A percentile compares a stretch with the other conserved stretches of the same genome.
Conservation (phyloP, 371 early-diverging fungal genomes). For the Coemansia sp. region DNA sequence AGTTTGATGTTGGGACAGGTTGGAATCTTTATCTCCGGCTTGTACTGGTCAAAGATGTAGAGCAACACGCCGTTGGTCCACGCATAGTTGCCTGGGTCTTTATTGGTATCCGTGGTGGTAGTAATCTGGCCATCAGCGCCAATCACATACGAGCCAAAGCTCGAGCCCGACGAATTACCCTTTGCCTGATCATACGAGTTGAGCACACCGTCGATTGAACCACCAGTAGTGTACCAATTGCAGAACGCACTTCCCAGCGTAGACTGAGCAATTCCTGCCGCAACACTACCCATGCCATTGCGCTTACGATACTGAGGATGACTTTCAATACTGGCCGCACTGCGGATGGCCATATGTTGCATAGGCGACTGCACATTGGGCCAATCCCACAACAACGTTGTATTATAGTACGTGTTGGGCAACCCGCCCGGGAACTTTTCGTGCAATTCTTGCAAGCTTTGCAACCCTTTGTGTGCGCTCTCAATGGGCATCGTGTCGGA, state of each 20-base stretch:
- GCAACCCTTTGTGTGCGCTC: constrained; percentile 22
- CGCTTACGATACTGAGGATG: background rate
- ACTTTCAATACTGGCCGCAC: constrained; percentile 20
- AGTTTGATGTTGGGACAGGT: constrained; percentile 41
- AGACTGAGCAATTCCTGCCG: constrained; percentile 60
- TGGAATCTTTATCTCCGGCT: constrained; percentile 20
- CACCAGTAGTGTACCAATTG: constrained; percentile 73
- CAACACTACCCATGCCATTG: constrained; percentile 33
- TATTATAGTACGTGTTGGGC: constrained; percentile 62
- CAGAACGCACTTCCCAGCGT: constrained; percentile 65
- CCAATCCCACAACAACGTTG: constrained; percentile 80
- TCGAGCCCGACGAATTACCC: constrained; percentile 10
- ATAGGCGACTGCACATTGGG: constrained; percentile 79
- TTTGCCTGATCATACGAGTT: constrained; percentile 10
- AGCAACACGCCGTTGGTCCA: constrained; percentile 90
- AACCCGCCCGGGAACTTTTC: constrained; percentile 61
- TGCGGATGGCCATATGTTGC: constrained; percentile 58
- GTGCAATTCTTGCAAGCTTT: constrained; percentile 23
- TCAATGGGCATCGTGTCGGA: constrained; percentile 27
- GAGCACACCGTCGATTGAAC: constrained; percentile 39
- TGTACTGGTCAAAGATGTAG: constrained; percentile 56
- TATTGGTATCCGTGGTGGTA: constrained; percentile 70
- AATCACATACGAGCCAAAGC: constrained; percentile 28
- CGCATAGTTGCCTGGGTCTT: constrained; percentile 75
- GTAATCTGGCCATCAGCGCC: constrained; percentile 58